A percentile compares a stretch with the other conserved stretches of the same genome.
Conservation (phyloP, 768 basidiomycete species). For the Leccinum ochraceum region DNA sequence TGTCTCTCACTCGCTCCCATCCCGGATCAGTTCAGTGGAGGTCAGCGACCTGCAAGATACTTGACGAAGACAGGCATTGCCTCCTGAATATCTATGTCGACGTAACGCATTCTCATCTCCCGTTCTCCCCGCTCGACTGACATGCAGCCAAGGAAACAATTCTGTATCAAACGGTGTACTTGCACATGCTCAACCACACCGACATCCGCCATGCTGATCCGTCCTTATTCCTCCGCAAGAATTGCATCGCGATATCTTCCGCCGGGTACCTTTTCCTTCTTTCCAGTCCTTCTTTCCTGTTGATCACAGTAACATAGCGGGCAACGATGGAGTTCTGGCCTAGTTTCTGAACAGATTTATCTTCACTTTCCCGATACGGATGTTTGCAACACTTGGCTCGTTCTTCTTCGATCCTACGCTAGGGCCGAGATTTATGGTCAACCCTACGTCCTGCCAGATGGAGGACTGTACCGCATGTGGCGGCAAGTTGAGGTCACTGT, state of each 20-base stretch:
- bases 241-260: constrained; percentile 73
- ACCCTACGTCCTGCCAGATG: constrained; percentile 53
- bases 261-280: constrained; percentile 44
- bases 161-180: constrained; percentile 69
- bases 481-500: constrained; percentile 75
- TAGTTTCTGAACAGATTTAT: constrained; percentile 66
- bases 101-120: constrained; percentile 41
- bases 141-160: constrained; percentile 56
- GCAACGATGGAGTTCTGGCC: constrained; percentile 57
- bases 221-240: constrained; percentile 74
- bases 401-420: constrained; percentile 79
- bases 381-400: constrained; percentile 71
- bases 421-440: constrained; percentile 77
- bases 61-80: constrained; percentile 67
- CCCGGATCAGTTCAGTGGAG: constrained; percentile 66
- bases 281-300: constrained; percentile 7
- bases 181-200: constrained; percentile 73
- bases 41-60: constrained; percentile 67
- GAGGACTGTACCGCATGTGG: constrained; percentile 87
- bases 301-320: constrained; percentile 39
- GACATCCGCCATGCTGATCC: constrained; percentile 78
- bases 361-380: constrained; percentile 69
- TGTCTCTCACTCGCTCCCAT: constrained; percentile 53
- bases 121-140: constrained; percentile 12
- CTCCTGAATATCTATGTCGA: constrained; percentile 75